A percentile compares a stretch with the other conserved stretches of the same genome.
These are phyloP conservation scores for Clarireedia paspali DNA, from an alignment of 2,329 filamentous ascomycete genomes.

Conservation along the genomic window DNA sequence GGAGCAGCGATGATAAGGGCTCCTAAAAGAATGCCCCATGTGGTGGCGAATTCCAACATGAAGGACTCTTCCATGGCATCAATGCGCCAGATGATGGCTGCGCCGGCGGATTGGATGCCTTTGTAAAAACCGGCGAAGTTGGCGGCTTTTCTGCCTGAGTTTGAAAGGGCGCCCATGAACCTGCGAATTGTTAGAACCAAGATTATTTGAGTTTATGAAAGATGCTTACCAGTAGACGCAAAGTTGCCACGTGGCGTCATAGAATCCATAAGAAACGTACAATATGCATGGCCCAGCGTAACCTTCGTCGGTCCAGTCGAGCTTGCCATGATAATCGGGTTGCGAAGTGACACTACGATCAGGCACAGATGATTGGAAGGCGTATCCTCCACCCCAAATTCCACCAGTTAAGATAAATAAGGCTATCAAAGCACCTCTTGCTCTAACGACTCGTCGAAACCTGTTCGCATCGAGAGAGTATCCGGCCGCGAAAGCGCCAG, in stretches of 20 bases:
- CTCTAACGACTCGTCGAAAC: slow-evolving; percentile 56
- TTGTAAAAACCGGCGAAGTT: slow-evolving; percentile 88
- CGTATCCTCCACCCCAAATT: slow-evolving; percentile 75
- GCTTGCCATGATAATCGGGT: slow-evolving; percentile 23
- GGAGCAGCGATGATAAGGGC: slow-evolving; percentile 69
- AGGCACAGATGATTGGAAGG: slow-evolving; percentile 52
- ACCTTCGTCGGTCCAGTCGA: slow-evolving; percentile 43
- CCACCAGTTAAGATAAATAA: slow-evolving; percentile 63
- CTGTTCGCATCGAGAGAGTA: slow-evolving; percentile 54
- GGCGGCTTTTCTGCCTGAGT: slow-evolving; percentile 81
- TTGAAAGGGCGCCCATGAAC: slow-evolving; percentile 86
- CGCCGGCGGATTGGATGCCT: slow-evolving; percentile 74
- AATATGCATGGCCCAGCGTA: slow-evolving; percentile 74
- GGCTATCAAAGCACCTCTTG: slow-evolving; percentile 50
- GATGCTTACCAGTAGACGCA: slow-evolving; percentile 67
- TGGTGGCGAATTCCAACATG: slow-evolving; percentile 62
- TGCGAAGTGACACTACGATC: slow-evolving; percentile 47
- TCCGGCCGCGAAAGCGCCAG: slow-evolving; percentile 68
- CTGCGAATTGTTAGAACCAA: slow-evolving; percentile 32
- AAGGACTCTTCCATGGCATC: slow-evolving; percentile 55
- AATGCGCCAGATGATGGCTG: slow-evolving; percentile 64
- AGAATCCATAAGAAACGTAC: slow-evolving; percentile 83
- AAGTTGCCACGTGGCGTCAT: slow-evolving; percentile 83
- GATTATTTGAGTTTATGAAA: slow-evolving; percentile 46
- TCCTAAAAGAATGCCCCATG: slow-evolving; percentile 69